Evolutionary conservation across 129 eudicot genomes (phyloP), one percentile per base, ranked within the genome.

Genomic region (Arctium minus): DNA sequence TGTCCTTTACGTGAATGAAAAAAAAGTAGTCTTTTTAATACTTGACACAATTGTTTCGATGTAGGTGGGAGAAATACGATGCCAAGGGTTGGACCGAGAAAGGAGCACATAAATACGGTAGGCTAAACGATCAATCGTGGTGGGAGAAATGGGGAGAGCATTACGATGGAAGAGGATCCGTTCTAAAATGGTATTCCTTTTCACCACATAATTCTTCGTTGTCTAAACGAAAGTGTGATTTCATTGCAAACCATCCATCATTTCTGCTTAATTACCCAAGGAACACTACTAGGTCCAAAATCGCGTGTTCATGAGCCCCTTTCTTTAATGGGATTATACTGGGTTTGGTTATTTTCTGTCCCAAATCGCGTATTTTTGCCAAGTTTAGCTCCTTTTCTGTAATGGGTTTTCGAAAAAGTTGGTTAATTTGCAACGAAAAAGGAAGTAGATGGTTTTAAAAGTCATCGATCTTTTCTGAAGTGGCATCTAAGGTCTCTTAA

Each of bases 81-180:
- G 98, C 98, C 39, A 94, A 94, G 79, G 98, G 98, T 65, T 94
- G 95, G 96, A 92, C 98, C 0, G 98, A 94, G 86, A 94, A 94
- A 89, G 97, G 97, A 67, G 98, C 98, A 79, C 97, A 94, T 76
- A 94, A 94, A 82, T 94, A 94, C 42, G 98, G 98, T 72, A 91
- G 94, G 86, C 71, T 94, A 86, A 92, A 94, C 84, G 98, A 94
- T 78, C 97, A 94, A 69, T 94, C 98, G 6, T 94, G 98, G 98
- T 94, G 98, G 98, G 98, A 94, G 86, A 94, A 92, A 85, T 94
- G 98, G 98, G 98, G 98, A 82, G 98, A 94, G 88, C 84, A 89
- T 84, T 94, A 92, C 76, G 98, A 94, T 73, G 98, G 98, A 86
- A 89, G 98, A 84, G 98, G 98, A 83, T 94, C 97, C 33, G 96